Percentiles rank a stretch among this genome's conserved stretches.
These are phyloP conservation scores for Tylopilus sp. DNA, from an alignment of 1,284 basidiomycete species.

Conservation along the genomic window DNA sequence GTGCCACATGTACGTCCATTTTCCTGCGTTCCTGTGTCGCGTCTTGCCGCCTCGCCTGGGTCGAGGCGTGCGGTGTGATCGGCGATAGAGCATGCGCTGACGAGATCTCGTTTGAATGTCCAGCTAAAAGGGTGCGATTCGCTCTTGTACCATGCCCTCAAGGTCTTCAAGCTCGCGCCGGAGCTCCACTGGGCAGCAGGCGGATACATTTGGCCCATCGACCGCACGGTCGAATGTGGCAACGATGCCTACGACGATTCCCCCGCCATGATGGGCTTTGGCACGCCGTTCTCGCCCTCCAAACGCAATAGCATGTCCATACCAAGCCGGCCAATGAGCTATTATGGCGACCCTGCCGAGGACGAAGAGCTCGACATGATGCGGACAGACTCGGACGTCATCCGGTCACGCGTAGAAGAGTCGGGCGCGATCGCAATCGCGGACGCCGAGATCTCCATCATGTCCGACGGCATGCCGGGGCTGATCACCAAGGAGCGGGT, in stretches of 20 bases:
- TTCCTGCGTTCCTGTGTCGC: slow-evolving; percentile 8
- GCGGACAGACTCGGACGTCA: slow-evolving; percentile 39
- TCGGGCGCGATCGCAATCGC: slow-evolving; percentile 65
- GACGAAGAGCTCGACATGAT: slow-evolving; percentile 38
- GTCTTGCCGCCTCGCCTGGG: slow-evolving; percentile 2
- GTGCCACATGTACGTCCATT: slow-evolving; percentile 61
- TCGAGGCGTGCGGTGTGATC: slow-evolving; percentile 12
- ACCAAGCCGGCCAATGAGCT: slow-evolving; percentile 43
- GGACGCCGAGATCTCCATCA: slow-evolving; percentile 60
- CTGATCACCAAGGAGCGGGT: slow-evolving; percentile 66
- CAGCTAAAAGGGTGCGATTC: slow-evolving; percentile 78
- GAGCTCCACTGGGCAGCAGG: slow-evolving; percentile 78
- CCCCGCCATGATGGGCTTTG: slow-evolving; percentile 35
- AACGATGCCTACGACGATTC: slow-evolving; percentile 43
- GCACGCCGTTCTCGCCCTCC: slow-evolving; percentile 34
- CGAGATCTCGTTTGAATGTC: slow-evolving; percentile 5
- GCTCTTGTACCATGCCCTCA: slow-evolving; percentile 70
- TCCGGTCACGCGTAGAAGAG: slow-evolving; percentile 58
- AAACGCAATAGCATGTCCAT: slow-evolving; percentile 30
- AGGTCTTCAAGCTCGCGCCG: slow-evolving; percentile 68
- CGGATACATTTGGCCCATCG: slow-evolving; percentile 75
- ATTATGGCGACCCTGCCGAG: slow-evolving; percentile 40
- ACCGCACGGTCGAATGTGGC: slow-evolving; percentile 63
- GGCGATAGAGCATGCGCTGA: slow-evolving; percentile 21
- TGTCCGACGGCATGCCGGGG: slow-evolving; percentile 54